Base-by-base conservation (phyloP, 768 basidiomycete genomes). In the Tylopilus felleus region DNA sequence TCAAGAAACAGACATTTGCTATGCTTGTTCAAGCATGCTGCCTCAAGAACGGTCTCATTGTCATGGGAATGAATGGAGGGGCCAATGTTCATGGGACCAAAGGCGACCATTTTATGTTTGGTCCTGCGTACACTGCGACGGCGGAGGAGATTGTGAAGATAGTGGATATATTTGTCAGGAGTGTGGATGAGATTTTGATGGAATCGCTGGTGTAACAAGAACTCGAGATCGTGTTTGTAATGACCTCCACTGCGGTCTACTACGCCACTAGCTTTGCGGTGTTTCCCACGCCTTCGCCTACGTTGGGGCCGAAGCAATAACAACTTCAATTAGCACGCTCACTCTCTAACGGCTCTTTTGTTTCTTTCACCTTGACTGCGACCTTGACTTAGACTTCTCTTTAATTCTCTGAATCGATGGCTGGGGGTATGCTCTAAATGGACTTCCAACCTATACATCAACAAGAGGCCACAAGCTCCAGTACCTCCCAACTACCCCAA, bases 351-450 rank as follows among this genome's bases (percentile, higher is more conserved):
- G 47, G 14, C 42, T 27, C 28, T 56, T 49, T 43, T 53, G 47
- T 68, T 59, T 54, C 60, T 60, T 69, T 65, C 60, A 59, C 59
- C 55, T 61, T 51, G 36, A 62, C 64, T 50, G 47, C 41, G 57
- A 70, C 60, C 57, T 61, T 68, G 62, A 47, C 49, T 55, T 62
- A 48, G 52, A 63, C 60, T 56, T 57, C 21, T 52, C 36, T 52
- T 51, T 38, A 55, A 56, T 48, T 47, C 49, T 54, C 57, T 55
- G 69, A 66, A 81, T 88, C 88, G 84, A 91, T 91, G 88, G 88
- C 88, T 85, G 84, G 82, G 83, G 73, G 84, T 80, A 84, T 81
- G 77, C 77, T 82, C 86, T 90, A 90, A 90, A 91, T 91, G 89
- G 89, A 91, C 86, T 83, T 86, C 83, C 81, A 81, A 88, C 81